phyloP scores from a whole-genome alignment of 805 yeast species.

The Hanseniaspora pseudoguilliermondii region DNA sequence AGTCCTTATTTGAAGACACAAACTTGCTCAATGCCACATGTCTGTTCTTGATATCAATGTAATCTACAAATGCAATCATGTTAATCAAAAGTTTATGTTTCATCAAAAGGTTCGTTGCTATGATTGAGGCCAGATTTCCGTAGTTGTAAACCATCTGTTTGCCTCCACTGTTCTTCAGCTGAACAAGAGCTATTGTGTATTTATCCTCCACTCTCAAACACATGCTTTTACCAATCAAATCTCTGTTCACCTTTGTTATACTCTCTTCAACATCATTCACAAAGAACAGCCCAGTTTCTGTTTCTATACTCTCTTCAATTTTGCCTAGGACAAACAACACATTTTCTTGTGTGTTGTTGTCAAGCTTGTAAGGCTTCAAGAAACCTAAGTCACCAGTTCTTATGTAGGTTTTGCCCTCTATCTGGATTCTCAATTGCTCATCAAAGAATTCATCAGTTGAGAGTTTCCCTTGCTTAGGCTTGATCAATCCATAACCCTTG shows the following conservation, averaged over 20 bases:
- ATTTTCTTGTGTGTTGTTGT: constrained; percentile 27
- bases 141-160: constrained; percentile 32
- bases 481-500: constrained; percentile 37
- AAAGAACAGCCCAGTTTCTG: constrained; percentile 75
- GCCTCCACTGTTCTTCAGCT: constrained; percentile 21
- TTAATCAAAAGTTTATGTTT: constrained; percentile 75
- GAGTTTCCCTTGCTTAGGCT: constrained; percentile 22
- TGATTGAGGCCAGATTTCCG: constrained; percentile 60
- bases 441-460: constrained; percentile 40
- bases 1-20: neutral
- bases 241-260: constrained; percentile 37
- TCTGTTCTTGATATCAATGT: constrained; percentile 15
- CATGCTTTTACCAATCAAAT: constrained; percentile 38
- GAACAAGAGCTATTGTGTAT: constrained; percentile 62
- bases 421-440: constrained; percentile 49
- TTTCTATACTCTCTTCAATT: constrained; percentile 75
- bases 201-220: constrained; percentile 67
- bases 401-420: constrained; percentile 51
- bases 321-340: constrained; percentile 75
- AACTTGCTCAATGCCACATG: constrained; percentile 3
- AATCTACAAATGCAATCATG: constrained; percentile 64
- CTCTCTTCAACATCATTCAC: constrained; percentile 70
- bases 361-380: constrained; percentile 54
- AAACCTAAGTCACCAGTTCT: constrained; percentile 95
- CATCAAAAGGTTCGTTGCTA: constrained; percentile 65